Evolutionary conservation across 2,329 filamentous ascomycete genomes (phyloP).

Genomic region (Aspergillus unguis): DNA sequence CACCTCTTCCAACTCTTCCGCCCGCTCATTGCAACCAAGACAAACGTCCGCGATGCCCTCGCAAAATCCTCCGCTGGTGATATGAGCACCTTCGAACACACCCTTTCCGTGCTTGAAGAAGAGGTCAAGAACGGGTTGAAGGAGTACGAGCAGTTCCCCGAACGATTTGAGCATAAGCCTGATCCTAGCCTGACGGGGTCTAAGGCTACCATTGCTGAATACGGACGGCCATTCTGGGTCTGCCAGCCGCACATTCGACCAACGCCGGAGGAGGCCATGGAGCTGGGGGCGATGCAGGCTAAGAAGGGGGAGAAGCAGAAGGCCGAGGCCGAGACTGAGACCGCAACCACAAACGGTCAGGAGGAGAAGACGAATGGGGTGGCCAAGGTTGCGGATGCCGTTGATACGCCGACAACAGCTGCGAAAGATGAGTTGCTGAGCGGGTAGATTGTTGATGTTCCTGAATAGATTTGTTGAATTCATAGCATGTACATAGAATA

Average conservation of each 20-base stretch:
- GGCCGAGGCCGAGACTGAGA: constrained; percentile 2
- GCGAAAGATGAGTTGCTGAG: constrained; percentile 31
- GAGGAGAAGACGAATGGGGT: constrained; percentile 8
- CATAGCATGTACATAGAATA: constrained; percentile 7
- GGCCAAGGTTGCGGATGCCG: constrained; percentile 9
- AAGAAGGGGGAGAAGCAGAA: constrained; percentile 56
- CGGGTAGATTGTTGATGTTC: constrained; percentile 17
- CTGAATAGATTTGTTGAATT: neutral
- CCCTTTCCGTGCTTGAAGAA: constrained; percentile 70
- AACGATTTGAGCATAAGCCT: constrained; percentile 35
- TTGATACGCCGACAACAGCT: constrained; percentile 16
- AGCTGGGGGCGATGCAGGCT: constrained; percentile 70
- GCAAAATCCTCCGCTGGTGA: constrained; percentile 67
- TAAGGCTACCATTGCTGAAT: constrained; percentile 64
- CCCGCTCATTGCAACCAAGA: constrained; percentile 74
- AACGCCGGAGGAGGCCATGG: constrained; percentile 79
- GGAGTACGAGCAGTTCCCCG: constrained; percentile 56
- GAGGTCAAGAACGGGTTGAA: constrained; percentile 70
- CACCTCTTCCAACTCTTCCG: constrained; percentile 91
- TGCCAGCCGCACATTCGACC: constrained; percentile 84
- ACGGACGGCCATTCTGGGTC: constrained; percentile 83
- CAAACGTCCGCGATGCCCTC: constrained; percentile 79
- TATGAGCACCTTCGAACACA: constrained; percentile 70
- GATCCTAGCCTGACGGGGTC: constrained; percentile 42
- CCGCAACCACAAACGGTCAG: neutral